These are phyloP conservation scores for Polygonum maritimum DNA, from an alignment of 148 eudicot genomes.

Conservation along the genomic window DNA sequence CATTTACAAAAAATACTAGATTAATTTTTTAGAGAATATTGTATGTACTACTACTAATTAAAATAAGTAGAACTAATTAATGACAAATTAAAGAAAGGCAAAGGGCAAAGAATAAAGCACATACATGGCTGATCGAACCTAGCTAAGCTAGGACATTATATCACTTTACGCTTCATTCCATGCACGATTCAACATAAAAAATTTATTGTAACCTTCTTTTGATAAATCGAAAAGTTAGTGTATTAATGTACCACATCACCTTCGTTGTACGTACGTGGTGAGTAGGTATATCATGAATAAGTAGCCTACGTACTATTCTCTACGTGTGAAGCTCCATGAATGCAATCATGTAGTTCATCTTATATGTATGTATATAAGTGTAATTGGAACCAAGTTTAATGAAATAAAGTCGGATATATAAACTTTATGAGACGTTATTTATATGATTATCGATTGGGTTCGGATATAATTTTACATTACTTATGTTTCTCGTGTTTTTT, in stretches of 20 bases:
- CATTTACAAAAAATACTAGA: too few species aligned
- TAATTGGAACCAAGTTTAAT: background rate
- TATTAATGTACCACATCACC: background rate
- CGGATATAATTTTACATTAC: too few species aligned
- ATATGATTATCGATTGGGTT: too few species aligned
- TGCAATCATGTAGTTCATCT: background rate
- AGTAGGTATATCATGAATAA: background rate
- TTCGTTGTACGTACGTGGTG: background rate
- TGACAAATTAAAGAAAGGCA: background rate
- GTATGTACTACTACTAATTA: too few species aligned
- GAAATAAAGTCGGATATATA: too few species aligned
- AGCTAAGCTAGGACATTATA: background rate
- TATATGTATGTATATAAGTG: background rate
- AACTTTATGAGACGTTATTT: too few species aligned
- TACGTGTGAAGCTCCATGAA: constrained; percentile 4
- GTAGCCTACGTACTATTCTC: background rate
- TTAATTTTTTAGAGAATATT: too few species aligned
- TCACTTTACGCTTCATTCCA: constrained; percentile 9
- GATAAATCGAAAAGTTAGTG: background rate
- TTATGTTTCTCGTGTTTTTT: too few species aligned
- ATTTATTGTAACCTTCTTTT: background rate
- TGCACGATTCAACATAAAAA: background rate
- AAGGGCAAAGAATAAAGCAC: background rate
- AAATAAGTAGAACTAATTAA: background rate
- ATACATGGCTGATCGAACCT: background rate